Conservation (phyloP, 768 basidiomycete species). For the Boletus subparvulus region DNA sequence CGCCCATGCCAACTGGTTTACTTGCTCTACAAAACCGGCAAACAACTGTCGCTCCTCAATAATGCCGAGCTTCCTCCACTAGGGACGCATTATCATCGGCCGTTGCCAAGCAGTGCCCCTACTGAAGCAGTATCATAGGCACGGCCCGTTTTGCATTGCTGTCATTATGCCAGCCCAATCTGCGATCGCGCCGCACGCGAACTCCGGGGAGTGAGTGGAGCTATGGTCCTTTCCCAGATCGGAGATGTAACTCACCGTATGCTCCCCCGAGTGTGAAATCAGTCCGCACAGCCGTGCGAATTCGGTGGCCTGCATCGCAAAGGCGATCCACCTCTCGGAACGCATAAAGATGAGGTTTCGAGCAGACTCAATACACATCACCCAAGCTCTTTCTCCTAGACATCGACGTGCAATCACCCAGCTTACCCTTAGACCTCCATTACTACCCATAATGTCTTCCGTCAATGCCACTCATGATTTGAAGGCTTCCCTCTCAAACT, state of each 20-base stretch:
- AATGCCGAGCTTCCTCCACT: background rate
- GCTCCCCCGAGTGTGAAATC: background rate
- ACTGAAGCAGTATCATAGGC: background rate
- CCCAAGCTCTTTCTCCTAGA: conserved; percentile 1
- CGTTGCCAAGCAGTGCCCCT: conserved; percentile 1
- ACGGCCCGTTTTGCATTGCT: background rate
- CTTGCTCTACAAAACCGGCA: background rate
- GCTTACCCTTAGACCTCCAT: background rate
- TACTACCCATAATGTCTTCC: conserved; percentile 13
- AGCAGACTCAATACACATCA: conserved; percentile 6
- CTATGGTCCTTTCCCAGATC: background rate
- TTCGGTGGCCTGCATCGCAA: background rate
- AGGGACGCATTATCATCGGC: background rate
- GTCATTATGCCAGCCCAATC: background rate
- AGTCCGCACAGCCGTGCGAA: background rate
- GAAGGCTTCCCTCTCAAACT: conserved; percentile 12
- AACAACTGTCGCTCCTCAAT: background rate
- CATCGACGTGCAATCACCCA: background rate
- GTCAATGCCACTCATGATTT: conserved; percentile 8
- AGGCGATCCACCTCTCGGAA: background rate
- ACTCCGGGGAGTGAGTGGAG: conserved; percentile 1
- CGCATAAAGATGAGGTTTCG: conserved; percentile 21
- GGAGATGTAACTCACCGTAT: conserved; percentile 1
- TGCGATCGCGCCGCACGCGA: conserved; percentile 6
- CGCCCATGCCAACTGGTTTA: background rate